Evolutionary conservation across 225 moss, liverwort and hornwort species (phyloP).

Genomic region (Sphagnum tenellum): DNA sequence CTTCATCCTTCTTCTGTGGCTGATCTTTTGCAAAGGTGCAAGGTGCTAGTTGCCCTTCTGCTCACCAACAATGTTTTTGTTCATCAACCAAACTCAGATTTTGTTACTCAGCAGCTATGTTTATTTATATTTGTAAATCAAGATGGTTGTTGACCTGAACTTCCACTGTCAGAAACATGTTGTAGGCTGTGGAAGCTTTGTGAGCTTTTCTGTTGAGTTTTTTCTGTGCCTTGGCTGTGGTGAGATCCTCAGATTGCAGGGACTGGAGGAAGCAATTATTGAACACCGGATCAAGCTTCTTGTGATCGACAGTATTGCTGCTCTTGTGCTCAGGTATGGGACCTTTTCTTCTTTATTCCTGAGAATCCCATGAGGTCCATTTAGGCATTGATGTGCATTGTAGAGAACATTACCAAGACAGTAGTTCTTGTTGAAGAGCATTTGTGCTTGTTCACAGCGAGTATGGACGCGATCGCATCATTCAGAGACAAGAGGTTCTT

Average conservation of each 20-base stretch:
- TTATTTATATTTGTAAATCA: too few relatives aligned
- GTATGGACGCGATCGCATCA: slow-evolving; percentile 47
- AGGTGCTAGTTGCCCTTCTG: slow-evolving; percentile 1
- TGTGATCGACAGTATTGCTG: slow-evolving; percentile 70
- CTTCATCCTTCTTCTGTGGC: slow-evolving; percentile 55
- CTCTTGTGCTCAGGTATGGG: slow-evolving; percentile 45
- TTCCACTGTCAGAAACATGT: too few relatives aligned
- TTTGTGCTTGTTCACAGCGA: slow-evolving; percentile 29
- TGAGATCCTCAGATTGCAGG: slow-evolving; percentile 38
- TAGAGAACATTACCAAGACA: too few relatives aligned
- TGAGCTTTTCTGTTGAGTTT: too few relatives aligned
- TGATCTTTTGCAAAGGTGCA: slow-evolving; percentile 65
- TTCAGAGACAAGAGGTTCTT: slow-evolving; percentile 56
- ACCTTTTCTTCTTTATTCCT: too few relatives aligned
- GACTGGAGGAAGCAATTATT: slow-evolving; percentile 43
- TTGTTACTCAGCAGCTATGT: too few relatives aligned
- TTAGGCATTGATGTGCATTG: too few relatives aligned
- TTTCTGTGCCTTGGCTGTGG: not conserved
- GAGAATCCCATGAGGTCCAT: too few relatives aligned
- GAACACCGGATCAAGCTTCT: slow-evolving; percentile 47
- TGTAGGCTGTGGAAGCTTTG: too few relatives aligned
- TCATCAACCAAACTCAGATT: too few relatives aligned
- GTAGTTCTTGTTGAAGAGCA: too few relatives aligned
- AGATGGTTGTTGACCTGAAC: too few relatives aligned
- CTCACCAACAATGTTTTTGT: not conserved